Evolutionary conservation across 805 yeast genomes (phyloP).

Genomic region (Candida verbasci): DNA sequence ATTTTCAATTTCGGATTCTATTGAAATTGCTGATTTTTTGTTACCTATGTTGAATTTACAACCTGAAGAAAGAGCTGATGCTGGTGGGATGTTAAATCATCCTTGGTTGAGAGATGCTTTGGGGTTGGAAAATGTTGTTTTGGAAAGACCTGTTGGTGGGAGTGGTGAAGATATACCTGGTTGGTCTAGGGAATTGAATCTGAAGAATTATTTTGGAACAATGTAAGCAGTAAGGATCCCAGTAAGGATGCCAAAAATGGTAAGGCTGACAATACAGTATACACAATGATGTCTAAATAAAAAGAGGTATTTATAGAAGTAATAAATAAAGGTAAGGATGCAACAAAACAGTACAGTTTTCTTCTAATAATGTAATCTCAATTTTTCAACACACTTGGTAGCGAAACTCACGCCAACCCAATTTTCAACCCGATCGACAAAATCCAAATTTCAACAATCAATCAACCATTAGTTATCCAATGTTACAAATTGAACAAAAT

Average conservation of each 20-base stretch:
- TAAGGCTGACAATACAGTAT: no score
- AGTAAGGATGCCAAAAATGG: no score
- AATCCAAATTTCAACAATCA: neutral
- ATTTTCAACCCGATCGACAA: no score
- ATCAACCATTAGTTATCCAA: constrained; percentile 27
- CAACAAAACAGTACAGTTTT: no score
- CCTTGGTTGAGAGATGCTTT: constrained; percentile 77
- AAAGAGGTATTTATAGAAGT: no score
- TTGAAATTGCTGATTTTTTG: constrained; percentile 69
- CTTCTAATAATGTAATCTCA: neutral
- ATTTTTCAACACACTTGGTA: neutral
- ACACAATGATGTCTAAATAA: no score
- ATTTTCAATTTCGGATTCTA: constrained; percentile 62
- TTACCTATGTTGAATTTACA: constrained; percentile 77
- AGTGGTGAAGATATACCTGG: constrained; percentile 89
- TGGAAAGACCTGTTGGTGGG: constrained; percentile 74
- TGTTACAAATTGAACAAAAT: constrained; percentile 84
- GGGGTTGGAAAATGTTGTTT: constrained; percentile 63
- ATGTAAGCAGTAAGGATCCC: no score
- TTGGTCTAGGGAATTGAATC: constrained; percentile 67
- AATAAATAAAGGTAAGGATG: no score
- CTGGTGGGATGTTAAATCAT: constrained; percentile 91
- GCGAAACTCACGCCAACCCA: no score
- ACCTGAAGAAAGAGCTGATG: constrained; percentile 85
- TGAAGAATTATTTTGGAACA: no score